phyloP scores from a whole-genome alignment of 2,329 filamentous ascomycete species.

The Simplicillium sp. region DNA sequence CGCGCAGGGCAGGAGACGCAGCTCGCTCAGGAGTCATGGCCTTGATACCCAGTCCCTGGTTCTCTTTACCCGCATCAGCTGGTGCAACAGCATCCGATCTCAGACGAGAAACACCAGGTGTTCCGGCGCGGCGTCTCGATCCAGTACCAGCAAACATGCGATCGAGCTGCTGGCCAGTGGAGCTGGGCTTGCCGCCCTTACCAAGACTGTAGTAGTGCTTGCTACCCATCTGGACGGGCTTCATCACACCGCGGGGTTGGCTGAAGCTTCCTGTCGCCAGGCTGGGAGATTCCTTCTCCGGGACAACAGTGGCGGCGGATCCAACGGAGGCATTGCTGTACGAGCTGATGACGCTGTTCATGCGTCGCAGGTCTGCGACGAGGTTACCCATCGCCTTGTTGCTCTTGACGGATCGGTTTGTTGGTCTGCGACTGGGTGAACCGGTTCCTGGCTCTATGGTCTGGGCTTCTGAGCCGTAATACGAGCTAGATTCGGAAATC shows the following conservation, averaged over 20 bases:
- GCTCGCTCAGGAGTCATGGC: neutral
- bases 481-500: slow-evolving; percentile 16
- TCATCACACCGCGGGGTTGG: slow-evolving; percentile 18
- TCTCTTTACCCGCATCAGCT: slow-evolving; percentile 8
- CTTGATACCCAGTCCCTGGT: slow-evolving; percentile 1
- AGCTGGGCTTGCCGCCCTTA: slow-evolving; percentile 11
- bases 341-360: slow-evolving; percentile 44
- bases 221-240: slow-evolving; percentile 24
- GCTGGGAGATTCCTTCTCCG: slow-evolving; percentile 19
- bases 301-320: slow-evolving; percentile 12
- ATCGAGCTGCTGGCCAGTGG: slow-evolving; percentile 3
- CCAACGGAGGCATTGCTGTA: slow-evolving; percentile 29
- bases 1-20: too few relatives aligned
- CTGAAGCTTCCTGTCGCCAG: slow-evolving; percentile 28
- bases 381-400: slow-evolving; percentile 25
- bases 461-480: slow-evolving; percentile 10
- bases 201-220: slow-evolving; percentile 38
- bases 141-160: neutral
- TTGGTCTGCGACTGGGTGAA: slow-evolving; percentile 13
- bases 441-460: slow-evolving; percentile 8
- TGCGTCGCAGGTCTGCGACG: slow-evolving; percentile 43
- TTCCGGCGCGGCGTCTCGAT: neutral
- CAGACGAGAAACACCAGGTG: neutral
- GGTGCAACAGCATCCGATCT: neutral
- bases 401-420: slow-evolving; percentile 7